Base-by-base conservation (phyloP, 306 rosid species). In the Casuarina glauca region DNA sequence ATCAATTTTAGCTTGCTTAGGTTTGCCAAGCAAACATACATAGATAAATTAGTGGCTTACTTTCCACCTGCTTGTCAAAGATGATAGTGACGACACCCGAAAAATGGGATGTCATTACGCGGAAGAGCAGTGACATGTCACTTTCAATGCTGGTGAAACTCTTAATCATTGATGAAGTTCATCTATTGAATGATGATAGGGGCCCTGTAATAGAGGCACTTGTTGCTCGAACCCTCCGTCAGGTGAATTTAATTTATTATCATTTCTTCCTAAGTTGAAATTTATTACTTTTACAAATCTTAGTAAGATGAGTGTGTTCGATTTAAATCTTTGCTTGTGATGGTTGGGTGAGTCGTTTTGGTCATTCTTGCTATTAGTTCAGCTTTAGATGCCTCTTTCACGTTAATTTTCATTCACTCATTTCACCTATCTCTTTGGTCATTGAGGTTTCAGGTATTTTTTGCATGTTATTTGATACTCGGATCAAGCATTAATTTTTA, bases 51-150 rank as follows among this genome's bases (percentile, higher is more conserved):
- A 72, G 77, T 50, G 66, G 67, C 45, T 41, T 67, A 78, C 64
- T 26, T 73, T 64, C 67, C 64, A 45, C 19, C 26, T 45, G 61
- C n/a, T 83, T 63, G 78, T 83, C 76, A 73, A 83, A 94, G 97
- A 94, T 94, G 98, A 94, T 94, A 84, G 98, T 94, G 82, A 94
- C 98, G 61, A 94, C 98, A 79, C 98, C 98, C 78, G 98, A 94
- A 90, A 94, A 94, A 86, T 94, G 98, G 98, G 98, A 94, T 83
- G 98, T 94, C 79, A 94, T 94, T 73, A 94, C 98, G 70, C 95
- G 98, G 85, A 94, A 94, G 90, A 94, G 98, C 85, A 92, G 98
- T 75, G 98, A 94, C 79, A 94, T 92, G 98, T 88, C 98, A 52
- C 89, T 94, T 78, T 92, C 98, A 38, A 89, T 94, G 97, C 78